Percentiles rank a stretch among this genome's conserved stretches.
Evolutionary conservation across 331 rosid species (phyloP).

Genomic region (Acacia pycnantha): DNA sequence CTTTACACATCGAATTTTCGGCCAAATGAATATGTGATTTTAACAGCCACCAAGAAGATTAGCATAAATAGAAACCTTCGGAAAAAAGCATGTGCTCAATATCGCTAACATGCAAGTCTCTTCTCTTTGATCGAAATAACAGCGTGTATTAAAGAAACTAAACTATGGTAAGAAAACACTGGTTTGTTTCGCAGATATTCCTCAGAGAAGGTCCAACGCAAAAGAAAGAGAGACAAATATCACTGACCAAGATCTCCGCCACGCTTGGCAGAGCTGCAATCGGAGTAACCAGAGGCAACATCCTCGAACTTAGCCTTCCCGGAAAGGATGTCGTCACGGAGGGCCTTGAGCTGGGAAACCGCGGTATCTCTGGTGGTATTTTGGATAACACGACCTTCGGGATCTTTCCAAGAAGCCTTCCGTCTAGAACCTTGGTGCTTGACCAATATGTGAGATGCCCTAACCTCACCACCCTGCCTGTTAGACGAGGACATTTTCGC

Average conservation of each 20-base stretch:
- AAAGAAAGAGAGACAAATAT: background rate
- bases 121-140: background rate
- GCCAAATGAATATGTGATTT: background rate
- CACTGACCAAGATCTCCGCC: constrained; percentile 17
- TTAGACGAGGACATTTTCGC: constrained; percentile 8
- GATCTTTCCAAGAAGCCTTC: constrained; percentile 81
- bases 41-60: background rate
- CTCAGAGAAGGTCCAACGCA: background rate
- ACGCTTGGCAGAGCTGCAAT: constrained; percentile 22
- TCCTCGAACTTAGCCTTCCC: constrained; percentile 7
- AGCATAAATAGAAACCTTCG: background rate
- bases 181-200: background rate
- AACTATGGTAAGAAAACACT: background rate
- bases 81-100: background rate
- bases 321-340: constrained; percentile 16
- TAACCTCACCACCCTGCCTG: constrained; percentile 40
- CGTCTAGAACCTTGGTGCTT: constrained; percentile 72
- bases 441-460: constrained; percentile 71
- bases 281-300: constrained; percentile 4
- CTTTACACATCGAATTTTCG: background rate
- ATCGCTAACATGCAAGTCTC: background rate
- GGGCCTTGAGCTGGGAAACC: background rate
- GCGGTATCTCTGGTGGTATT: constrained; percentile 2
- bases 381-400: constrained; percentile 44
- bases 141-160: background rate